These are phyloP conservation scores for Hymenoscyphus albidus DNA, from an alignment of 2,329 filamentous ascomycete genomes.

Conservation along the genomic window DNA sequence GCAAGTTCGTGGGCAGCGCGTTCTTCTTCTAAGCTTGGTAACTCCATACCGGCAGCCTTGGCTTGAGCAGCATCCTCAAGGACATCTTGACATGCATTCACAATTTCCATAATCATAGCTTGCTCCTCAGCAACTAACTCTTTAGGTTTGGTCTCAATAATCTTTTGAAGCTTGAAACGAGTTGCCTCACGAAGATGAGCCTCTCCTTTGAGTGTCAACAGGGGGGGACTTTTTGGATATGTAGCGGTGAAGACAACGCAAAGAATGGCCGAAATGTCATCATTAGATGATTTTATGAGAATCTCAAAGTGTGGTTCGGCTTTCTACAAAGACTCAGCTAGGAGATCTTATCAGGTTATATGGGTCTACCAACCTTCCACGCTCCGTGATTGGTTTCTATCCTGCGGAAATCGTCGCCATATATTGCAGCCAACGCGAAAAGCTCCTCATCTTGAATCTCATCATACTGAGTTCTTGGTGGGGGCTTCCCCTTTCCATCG, in stretches of 20 bases:
- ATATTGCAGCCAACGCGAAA: conserved; percentile 80
- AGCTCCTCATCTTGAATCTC: conserved; percentile 87
- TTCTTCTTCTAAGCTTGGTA: conserved; percentile 87
- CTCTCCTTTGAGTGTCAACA: conserved; percentile 64
- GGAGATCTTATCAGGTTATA: not conserved
- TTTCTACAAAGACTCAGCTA: conserved; percentile 50
- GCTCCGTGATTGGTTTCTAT: conserved; percentile 66
- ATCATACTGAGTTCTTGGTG: conserved; percentile 62
- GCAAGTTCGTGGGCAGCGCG: conserved; percentile 76
- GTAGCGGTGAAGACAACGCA: conserved; percentile 80
- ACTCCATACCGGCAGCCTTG: conserved; percentile 67
- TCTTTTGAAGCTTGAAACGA: conserved; percentile 64
- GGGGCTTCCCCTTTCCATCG: conserved; percentile 31
- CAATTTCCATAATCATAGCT: conserved; percentile 49
- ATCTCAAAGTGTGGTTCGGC: conserved; percentile 81
- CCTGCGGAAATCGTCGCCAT: conserved; percentile 80
- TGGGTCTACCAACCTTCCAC: conserved; percentile 67
- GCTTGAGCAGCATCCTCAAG: conserved; percentile 82
- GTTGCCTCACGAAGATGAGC: conserved; percentile 66
- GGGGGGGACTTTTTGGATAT: conserved; percentile 80
- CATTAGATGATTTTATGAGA: conserved; percentile 67
- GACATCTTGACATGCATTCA: conserved; percentile 55
- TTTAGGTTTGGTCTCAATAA: conserved; percentile 55
- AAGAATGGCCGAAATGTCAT: conserved; percentile 67
- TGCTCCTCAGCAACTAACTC: conserved; percentile 49